These are phyloP conservation scores for Heliocybe sulcata DNA, from an alignment of 1,284 basidiomycete genomes.

Conservation along the genomic window DNA sequence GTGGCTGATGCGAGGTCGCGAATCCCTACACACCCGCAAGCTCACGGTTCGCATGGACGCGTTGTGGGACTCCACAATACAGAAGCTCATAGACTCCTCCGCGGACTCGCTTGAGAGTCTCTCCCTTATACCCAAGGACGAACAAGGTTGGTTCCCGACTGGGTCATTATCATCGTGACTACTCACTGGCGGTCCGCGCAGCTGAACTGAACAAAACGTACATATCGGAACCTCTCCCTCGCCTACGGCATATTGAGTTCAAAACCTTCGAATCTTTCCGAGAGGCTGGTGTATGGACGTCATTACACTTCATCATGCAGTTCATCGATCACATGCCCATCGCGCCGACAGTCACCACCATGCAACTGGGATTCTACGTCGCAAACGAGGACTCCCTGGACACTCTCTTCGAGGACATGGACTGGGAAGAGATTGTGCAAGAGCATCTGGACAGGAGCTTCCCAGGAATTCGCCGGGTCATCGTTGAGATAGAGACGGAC, in stretches of 20 bases:
- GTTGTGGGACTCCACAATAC: neutral
- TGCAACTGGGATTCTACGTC: neutral
- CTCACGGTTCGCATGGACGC: neutral
- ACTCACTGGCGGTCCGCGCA: neutral
- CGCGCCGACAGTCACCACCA: neutral
- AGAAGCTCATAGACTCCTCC: neutral
- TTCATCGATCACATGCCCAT: neutral
- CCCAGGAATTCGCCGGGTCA: neutral
- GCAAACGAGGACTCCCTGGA: neutral
- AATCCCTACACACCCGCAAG: neutral
- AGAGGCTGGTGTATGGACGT: neutral
- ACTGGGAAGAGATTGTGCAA: neutral
- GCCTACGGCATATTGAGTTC: neutral
- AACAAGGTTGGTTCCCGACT: neutral
- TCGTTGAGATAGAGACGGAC: neutral
- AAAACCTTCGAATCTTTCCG: neutral
- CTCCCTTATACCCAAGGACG: neutral
- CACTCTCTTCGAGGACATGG: neutral
- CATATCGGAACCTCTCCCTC: neutral
- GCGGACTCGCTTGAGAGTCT: neutral
- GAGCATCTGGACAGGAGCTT: neutral
- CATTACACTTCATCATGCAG: neutral
- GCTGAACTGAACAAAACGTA: neutral
- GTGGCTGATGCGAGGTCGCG: neutral
- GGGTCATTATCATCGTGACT: neutral